These are phyloP conservation scores for Apiosordaria backusii DNA, from an alignment of 495 filamentous ascomycete genomes.

Conservation along the genomic window DNA sequence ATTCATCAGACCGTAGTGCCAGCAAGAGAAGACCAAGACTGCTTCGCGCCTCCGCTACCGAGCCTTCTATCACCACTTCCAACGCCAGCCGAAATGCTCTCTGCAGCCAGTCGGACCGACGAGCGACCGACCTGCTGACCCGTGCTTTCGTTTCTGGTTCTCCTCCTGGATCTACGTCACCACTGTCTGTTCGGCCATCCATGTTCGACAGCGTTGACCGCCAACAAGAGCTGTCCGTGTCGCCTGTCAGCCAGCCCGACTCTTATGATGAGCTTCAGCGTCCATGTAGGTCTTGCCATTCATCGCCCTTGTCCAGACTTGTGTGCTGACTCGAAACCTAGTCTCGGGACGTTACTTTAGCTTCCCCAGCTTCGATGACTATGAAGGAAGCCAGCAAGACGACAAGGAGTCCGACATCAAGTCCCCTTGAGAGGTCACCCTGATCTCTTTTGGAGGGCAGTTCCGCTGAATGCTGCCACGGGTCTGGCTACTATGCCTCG, in stretches of 20 bases:
- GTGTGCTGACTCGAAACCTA: conserved; percentile 23
- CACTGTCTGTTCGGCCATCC: conserved; percentile 35
- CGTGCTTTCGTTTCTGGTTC: conserved; percentile 45
- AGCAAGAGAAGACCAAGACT: conserved; percentile 46
- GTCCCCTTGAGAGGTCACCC: conserved; percentile 26
- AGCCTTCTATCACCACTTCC: conserved; percentile 53
- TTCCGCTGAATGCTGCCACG: conserved; percentile 10
- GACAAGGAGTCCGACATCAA: conserved; percentile 29
- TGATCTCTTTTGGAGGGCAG: conserved; percentile 7
- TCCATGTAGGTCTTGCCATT: conserved; percentile 23
- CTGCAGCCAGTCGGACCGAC: conserved; percentile 42
- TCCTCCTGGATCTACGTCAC: conserved; percentile 34
- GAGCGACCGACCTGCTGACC: conserved; percentile 50
- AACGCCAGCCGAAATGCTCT: conserved; percentile 49
- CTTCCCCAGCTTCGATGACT: conserved; percentile 56
- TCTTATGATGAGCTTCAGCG: conserved; percentile 28
- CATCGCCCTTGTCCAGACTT: not conserved
- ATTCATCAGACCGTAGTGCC: conserved; percentile 34
- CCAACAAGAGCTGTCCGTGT: conserved; percentile 28
- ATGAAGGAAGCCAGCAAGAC: conserved; percentile 40
- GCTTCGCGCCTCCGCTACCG: conserved; percentile 49
- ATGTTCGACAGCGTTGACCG: conserved; percentile 35
- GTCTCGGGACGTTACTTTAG: conserved; percentile 50
- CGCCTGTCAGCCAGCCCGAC: conserved; percentile 31
- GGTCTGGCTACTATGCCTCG: not conserved